phyloP scores from a whole-genome alignment of 2,329 filamentous ascomycete genomes.

The Meredithiella fracta region DNA sequence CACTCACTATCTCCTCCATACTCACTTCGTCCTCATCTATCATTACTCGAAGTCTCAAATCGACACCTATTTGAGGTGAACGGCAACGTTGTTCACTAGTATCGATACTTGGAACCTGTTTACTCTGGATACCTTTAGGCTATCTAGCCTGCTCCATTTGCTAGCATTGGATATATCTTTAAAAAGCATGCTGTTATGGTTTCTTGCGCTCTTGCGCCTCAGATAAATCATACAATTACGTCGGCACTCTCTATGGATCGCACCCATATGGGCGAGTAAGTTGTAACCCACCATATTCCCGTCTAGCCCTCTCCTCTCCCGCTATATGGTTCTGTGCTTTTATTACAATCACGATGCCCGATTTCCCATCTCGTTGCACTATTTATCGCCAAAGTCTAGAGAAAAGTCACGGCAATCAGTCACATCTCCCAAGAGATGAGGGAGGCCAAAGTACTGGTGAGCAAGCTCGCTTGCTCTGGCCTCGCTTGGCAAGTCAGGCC shows the following conservation, averaged over 20 bases:
- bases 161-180: too few species aligned
- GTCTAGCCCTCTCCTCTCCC: not conserved
- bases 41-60: too few species aligned
- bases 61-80: too few species aligned
- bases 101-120: too few species aligned
- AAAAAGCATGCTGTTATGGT: conserved; percentile 6
- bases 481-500: not conserved
- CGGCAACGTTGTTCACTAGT: too few species aligned
- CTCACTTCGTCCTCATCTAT: too few species aligned
- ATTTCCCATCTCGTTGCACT: too few species aligned
- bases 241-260: conserved; percentile 11
- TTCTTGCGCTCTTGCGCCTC: conserved; percentile 8
- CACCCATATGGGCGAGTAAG: conserved; percentile 12
- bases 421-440: not conserved
- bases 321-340: too few species aligned
- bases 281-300: not conserved
- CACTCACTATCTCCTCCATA: too few species aligned
- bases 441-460: not conserved
- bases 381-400: not conserved
- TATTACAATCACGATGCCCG: too few species aligned
- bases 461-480: not conserved
- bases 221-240: not conserved
- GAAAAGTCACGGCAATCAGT: not conserved
- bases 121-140: too few species aligned
- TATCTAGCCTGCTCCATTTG: too few species aligned